Conservation (phyloP, 345 rosid species). For the Cardamine resedifolia region DNA sequence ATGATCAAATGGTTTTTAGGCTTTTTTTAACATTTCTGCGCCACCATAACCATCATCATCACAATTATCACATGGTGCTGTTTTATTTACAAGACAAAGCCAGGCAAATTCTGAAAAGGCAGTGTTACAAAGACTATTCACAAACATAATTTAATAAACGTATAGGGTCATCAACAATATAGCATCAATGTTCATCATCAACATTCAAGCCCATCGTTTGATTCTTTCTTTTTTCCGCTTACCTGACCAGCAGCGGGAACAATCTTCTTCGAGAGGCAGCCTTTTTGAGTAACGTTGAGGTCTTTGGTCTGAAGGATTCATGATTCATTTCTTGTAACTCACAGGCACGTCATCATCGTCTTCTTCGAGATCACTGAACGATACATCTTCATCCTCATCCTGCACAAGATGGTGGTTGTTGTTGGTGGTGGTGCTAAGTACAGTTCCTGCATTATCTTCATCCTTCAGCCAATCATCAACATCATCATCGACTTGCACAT, state of each 20-base stretch:
- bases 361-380: conserved; percentile 96
- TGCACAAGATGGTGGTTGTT: conserved; percentile 41
- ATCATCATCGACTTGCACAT: conserved; percentile 47
- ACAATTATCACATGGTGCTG: conserved; percentile 1
- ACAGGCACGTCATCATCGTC: conserved; percentile 46
- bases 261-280: conserved; percentile 27
- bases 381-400: conserved; percentile 83
- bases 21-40: background rate
- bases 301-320: background rate
- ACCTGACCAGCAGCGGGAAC: conserved; percentile 40
- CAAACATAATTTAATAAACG: conserved; percentile 27
- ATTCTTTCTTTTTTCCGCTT: conserved; percentile 53
- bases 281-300: background rate
- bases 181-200: conserved; percentile 53
- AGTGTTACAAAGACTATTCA: conserved; percentile 22
- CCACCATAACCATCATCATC: background rate
- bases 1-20: too few species aligned
- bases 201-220: conserved; percentile 70
- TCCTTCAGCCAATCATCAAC: conserved; percentile 86
- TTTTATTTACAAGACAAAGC: conserved; percentile 30
- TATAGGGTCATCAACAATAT: conserved; percentile 21
- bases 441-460: conserved; percentile 55
- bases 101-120: background rate
- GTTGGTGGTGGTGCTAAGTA: conserved; percentile 36
- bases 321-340: conserved; percentile 41